A percentile compares a stretch with the other conserved stretches of the same genome.
Conservation (phyloP, 345 rosid species). For the Passiflora organensis region DNA sequence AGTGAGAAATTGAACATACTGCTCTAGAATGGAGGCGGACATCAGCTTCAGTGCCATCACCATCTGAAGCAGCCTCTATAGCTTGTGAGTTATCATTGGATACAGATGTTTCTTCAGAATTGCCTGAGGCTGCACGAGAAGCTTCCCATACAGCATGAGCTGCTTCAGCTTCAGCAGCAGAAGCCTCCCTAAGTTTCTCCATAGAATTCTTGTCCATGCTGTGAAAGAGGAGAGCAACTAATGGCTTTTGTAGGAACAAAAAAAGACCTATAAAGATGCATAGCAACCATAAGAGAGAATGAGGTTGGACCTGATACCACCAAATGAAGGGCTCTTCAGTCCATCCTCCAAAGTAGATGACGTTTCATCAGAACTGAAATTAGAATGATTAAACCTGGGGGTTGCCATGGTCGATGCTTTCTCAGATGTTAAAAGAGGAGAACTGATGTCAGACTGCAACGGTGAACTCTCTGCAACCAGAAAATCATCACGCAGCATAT, state of each 20-base stretch:
- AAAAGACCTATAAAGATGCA: not conserved
- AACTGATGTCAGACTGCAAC: slow-evolving; percentile 59
- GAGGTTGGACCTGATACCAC: slow-evolving; percentile 52
- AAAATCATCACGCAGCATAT: slow-evolving; percentile 76
- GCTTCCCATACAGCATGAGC: slow-evolving; percentile 98
- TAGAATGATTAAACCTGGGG: slow-evolving; percentile 35
- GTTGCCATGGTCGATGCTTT: slow-evolving; percentile 48
- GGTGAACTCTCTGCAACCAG: slow-evolving; percentile 86
- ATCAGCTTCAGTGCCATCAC: slow-evolving; percentile 72
- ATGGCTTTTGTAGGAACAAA: slow-evolving; percentile 3
- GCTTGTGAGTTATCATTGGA: slow-evolving; percentile 72
- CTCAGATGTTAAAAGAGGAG: slow-evolving; percentile 62
- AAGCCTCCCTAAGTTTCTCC: slow-evolving; percentile 93
- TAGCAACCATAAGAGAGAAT: slow-evolving; percentile 10
- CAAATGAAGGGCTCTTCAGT: slow-evolving; percentile 35
- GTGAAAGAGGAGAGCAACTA: slow-evolving; percentile 17
- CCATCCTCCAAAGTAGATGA: slow-evolving; percentile 40
- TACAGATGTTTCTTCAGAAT: slow-evolving; percentile 64
- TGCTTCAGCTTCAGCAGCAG: slow-evolving; percentile 98
- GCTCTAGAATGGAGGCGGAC: slow-evolving; percentile 98
- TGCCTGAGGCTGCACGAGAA: slow-evolving; percentile 61
- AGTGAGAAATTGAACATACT: slow-evolving; percentile 47
- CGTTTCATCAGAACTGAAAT: slow-evolving; percentile 32
- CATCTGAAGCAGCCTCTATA: slow-evolving; percentile 59
- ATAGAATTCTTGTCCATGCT: slow-evolving; percentile 78